A percentile compares a stretch with the other conserved stretches of the same genome.
Evolutionary conservation across 148 eudicot species (phyloP).

Genomic region (Vaccinium vitisidaea): DNA sequence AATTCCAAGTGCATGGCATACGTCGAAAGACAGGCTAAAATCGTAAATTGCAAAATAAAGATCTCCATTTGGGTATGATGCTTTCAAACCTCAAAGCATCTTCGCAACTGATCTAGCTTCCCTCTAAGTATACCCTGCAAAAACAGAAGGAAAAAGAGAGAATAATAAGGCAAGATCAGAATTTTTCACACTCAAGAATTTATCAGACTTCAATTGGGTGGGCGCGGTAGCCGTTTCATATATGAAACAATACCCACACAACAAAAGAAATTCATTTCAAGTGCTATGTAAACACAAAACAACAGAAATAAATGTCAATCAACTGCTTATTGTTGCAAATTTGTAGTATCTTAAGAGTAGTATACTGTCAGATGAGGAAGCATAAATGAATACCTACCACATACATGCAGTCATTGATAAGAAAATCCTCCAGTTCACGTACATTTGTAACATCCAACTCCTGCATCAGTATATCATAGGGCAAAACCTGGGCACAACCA

Average conservation of each 20-base stretch:
- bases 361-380: neutral
- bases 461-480: slow-evolving; percentile 79
- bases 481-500: slow-evolving; percentile 55
- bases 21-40: neutral
- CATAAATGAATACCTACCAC: slow-evolving; percentile 54
- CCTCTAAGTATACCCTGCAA: slow-evolving; percentile 86
- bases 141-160: slow-evolving; percentile 7
- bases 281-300: too few relatives aligned
- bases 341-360: neutral
- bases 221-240: too few relatives aligned
- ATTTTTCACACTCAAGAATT: too few relatives aligned
- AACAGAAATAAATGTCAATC: too few relatives aligned
- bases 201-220: too few relatives aligned
- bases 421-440: slow-evolving; percentile 95
- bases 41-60: neutral
- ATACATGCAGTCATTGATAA: slow-evolving; percentile 97
- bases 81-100: slow-evolving; percentile 82
- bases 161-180: neutral
- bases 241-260: too few relatives aligned
- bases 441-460: slow-evolving; percentile 92
- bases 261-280: too few relatives aligned
- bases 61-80: slow-evolving; percentile 16
- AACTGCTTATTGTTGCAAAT: too few relatives aligned
- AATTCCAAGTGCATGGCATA: neutral
- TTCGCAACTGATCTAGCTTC: slow-evolving; percentile 83